Evolutionary conservation across 2,329 filamentous ascomycete genomes (phyloP).

Genomic region (Akanthomyces dipterigenus): DNA sequence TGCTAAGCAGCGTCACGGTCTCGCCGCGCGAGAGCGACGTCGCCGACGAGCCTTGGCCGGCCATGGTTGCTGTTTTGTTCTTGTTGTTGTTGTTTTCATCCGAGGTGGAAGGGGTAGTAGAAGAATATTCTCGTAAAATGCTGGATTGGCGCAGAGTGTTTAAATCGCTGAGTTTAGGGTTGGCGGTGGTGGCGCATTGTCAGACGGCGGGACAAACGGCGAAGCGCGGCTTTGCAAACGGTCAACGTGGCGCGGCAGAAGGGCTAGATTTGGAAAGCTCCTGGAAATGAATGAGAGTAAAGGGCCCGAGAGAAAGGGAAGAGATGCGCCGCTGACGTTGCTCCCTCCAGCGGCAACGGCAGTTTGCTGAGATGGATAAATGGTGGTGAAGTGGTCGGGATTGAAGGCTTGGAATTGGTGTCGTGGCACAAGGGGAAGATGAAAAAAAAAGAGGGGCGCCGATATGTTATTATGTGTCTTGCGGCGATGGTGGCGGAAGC

Average conservation of each 20-base stretch:
- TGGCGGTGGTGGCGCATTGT: neutral
- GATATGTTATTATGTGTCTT: neutral
- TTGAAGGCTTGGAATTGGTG: neutral
- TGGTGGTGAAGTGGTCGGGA: neutral
- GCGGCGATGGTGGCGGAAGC: neutral
- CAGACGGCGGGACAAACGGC: neutral
- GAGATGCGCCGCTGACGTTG: neutral
- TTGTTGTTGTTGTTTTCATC: neutral
- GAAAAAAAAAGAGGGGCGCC: neutral
- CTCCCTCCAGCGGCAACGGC: neutral
- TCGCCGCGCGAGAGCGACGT: conserved; percentile 40
- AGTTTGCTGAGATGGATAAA: too few species aligned
- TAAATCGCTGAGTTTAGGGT: neutral
- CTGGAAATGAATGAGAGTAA: conserved; percentile 9
- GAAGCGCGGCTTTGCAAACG: neutral
- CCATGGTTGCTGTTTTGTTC: neutral
- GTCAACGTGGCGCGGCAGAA: neutral
- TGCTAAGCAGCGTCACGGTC: conserved; percentile 48
- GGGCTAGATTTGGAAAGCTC: neutral
- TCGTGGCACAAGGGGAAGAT: neutral
- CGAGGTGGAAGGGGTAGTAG: too few species aligned
- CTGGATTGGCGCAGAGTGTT: neutral
- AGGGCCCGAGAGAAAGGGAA: neutral
- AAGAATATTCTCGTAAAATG: too few species aligned
- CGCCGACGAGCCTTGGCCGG: neutral